Evolutionary conservation across 2,329 filamentous ascomycete species (phyloP), one percentile per base, ranked within the genome.

Genomic region (Fusarium neocosmosporiellum): DNA sequence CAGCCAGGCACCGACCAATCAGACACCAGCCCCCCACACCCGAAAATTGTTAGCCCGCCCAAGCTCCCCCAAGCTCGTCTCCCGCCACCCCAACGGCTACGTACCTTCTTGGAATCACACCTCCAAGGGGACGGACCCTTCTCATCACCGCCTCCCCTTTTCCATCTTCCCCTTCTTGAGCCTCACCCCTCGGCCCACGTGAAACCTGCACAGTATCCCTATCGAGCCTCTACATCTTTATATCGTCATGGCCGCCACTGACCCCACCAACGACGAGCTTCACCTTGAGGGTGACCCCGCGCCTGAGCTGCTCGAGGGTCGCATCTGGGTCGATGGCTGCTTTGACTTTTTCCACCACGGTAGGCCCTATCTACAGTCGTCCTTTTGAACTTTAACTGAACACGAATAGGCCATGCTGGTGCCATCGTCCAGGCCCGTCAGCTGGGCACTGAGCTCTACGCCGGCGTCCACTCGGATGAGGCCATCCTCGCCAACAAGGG

Each of bases 271-370:
- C 67, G 78, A 77, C 41, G 75, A 74, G 55, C 72, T 78, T 68
- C 73, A 65, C 39, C 78, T 80, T 31, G 75, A 79, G 46, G 86
- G 87, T 67, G 83, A 87, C 50, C 84, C 88, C 53, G 88, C 87
- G 62, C 85, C 87, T 37, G 86, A 88, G 80, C 83, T 90, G 10
- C 83, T 89, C 36, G 88, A 90, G 31, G 91, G 93, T 77, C 91
- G 96, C 75, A 94, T 99, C 78, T 99, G 97, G 97, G 93, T 99
- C 29, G 96, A 99, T 82, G 96, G 96, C 71, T 99, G 96, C 87
- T 99, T 98, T 85, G 96, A 99, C 86, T 99, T 99, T 84, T 97
- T 95, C 84, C 96, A 99, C 82, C 96, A 98, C 82, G 96, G 94
- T 94, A 75, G 85, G 20, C 24, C n/a, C 9, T 10, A 24, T 8